Percentiles rank a stretch among this genome's conserved stretches.
These are phyloP conservation scores for Aspergillus proliferans DNA, from an alignment of 2,329 filamentous ascomycete genomes.

Conservation along the genomic window DNA sequence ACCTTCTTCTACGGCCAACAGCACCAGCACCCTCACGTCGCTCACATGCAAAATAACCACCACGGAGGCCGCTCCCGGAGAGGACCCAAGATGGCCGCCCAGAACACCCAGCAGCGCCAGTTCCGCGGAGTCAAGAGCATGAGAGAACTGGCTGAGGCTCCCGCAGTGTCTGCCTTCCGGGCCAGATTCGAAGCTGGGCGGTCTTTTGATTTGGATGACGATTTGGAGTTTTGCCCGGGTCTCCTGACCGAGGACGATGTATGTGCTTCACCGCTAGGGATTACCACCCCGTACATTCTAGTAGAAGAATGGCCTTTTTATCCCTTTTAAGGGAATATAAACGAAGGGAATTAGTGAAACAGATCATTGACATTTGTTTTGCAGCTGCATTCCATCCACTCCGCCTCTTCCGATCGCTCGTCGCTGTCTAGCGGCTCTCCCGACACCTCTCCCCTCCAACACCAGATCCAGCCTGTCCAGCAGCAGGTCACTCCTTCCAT, in stretches of 20 bases:
- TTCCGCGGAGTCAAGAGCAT: constrained; percentile 78
- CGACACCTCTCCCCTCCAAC: constrained; percentile 82
- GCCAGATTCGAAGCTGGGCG: constrained; percentile 83
- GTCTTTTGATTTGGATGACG: constrained; percentile 93
- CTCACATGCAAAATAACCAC: constrained; percentile 63
- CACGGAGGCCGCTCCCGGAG: constrained; percentile 80
- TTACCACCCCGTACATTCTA: background rate
- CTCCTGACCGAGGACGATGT: constrained; percentile 92
- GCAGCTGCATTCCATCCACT: constrained; percentile 86
- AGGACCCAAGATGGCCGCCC: constrained; percentile 71
- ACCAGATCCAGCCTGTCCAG: constrained; percentile 65
- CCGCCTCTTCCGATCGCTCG: constrained; percentile 81
- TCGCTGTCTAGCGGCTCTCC: constrained; percentile 93
- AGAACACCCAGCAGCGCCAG: constrained; percentile 81
- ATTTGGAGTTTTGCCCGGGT: constrained; percentile 90
- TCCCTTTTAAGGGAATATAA: background rate
- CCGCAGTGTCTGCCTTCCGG: constrained; percentile 70
- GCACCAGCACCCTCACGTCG: constrained; percentile 36
- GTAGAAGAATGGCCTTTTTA: background rate
- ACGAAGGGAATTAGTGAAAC: background rate
- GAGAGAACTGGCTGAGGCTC: constrained; percentile 78
- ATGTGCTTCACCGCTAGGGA: constrained; percentile 31
- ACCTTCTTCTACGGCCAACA: constrained; percentile 44
- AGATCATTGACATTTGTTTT: constrained; percentile 17
- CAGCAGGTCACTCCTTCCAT: constrained; percentile 67